Conservation (phyloP, 2,329 filamentous ascomycete species). For the Cordyceps javanica region DNA sequence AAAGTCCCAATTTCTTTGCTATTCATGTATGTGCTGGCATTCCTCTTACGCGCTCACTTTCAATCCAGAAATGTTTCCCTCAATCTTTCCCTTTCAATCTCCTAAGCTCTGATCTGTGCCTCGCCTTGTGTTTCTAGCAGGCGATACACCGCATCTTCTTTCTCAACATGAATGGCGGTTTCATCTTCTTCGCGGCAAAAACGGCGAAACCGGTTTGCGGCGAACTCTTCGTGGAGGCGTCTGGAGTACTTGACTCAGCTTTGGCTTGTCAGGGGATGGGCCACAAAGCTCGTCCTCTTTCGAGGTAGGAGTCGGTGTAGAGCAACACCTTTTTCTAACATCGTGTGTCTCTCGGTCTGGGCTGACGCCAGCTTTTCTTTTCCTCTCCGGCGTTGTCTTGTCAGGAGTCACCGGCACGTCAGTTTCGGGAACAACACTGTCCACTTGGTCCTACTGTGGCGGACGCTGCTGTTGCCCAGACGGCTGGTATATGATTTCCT, state of each 20-base stretch:
- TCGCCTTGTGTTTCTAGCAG: too few species aligned
- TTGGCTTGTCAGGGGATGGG: not conserved
- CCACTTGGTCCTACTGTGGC: not conserved
- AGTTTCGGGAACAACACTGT: not conserved
- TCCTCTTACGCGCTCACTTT: too few species aligned
- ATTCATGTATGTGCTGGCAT: too few species aligned
- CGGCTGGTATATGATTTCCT: not conserved
- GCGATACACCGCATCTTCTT: too few species aligned
- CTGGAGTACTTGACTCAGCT: not conserved
- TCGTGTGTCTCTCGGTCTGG: not conserved
- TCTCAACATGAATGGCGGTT: too few species aligned
- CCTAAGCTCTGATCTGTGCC: too few species aligned
- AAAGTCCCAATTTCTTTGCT: too few species aligned
- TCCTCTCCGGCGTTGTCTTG: not conserved
- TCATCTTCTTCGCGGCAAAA: not conserved
- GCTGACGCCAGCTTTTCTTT: not conserved
- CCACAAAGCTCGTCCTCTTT: not conserved
- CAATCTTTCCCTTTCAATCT: too few species aligned
- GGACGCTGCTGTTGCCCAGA: not conserved
- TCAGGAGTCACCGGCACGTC: not conserved
- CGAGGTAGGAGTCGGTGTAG: not conserved
- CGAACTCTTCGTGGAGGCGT: constrained; percentile 1
- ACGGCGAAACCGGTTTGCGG: constrained; percentile 2
- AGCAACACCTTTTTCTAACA: not conserved
- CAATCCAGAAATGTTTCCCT: too few species aligned